phyloP scores from a whole-genome alignment of 2,329 filamentous ascomycete species.

The Cladosporium velox region DNA sequence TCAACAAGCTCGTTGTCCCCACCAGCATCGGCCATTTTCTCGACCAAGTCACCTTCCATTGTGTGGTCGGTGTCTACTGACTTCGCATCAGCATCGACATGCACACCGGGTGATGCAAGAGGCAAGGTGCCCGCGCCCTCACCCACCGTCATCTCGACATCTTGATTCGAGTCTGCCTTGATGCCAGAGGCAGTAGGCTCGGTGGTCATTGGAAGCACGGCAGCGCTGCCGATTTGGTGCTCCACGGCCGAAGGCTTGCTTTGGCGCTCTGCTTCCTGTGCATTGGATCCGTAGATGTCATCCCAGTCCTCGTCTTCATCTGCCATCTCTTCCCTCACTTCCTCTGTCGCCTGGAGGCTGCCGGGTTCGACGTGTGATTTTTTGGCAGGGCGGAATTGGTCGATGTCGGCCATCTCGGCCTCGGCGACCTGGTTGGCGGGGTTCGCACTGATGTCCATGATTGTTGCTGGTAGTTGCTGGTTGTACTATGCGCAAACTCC shows the following conservation, averaged over 20 bases:
- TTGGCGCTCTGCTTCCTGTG: conserved; percentile 9
- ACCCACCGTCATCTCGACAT: neutral
- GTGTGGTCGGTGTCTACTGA: neutral
- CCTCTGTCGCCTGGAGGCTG: conserved; percentile 12
- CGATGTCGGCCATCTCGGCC: conserved; percentile 16
- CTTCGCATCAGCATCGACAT: neutral
- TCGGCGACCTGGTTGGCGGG: conserved; percentile 16
- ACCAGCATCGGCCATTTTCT: conserved; percentile 14
- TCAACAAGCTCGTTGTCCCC: conserved; percentile 12
- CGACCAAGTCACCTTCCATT: neutral
- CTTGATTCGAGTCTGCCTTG: neutral
- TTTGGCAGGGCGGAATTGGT: conserved; percentile 15
- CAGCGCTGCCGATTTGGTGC: conserved; percentile 7
- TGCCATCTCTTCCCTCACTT: conserved; percentile 32
- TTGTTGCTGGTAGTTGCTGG: conserved; percentile 6
- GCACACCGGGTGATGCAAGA: conserved; percentile 15
- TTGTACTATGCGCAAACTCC: neutral
- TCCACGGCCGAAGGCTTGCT: conserved; percentile 13
- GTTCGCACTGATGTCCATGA: conserved; percentile 16
- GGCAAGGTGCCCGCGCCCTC: conserved; percentile 14
- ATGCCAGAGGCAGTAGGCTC: neutral
- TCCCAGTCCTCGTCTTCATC: conserved; percentile 36
- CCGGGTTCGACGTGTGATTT: conserved; percentile 7
- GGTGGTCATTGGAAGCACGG: neutral
- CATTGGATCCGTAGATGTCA: conserved; percentile 34